phyloP scores from a whole-genome alignment of 2,329 filamentous ascomycete species.

The Monosporascus cannonballus region DNA sequence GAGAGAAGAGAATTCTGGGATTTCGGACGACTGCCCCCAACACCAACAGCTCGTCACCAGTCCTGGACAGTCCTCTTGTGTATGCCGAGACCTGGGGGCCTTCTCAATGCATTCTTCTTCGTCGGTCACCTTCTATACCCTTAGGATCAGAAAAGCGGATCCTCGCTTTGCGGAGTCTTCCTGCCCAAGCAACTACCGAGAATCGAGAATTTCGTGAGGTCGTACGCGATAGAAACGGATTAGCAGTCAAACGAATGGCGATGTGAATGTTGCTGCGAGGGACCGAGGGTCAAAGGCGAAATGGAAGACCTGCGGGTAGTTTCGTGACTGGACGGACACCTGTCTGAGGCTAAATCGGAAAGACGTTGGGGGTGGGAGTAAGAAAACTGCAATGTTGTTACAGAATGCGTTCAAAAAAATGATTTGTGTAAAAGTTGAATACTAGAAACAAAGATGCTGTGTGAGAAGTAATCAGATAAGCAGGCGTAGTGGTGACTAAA shows the following conservation, averaged over 20 bases:
- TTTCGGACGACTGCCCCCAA: slow-evolving; percentile 15
- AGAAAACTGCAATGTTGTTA: too few species aligned
- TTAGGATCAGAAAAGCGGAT: not conserved
- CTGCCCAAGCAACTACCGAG: not conserved
- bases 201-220: not conserved
- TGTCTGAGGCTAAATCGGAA: too few species aligned
- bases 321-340: too few species aligned
- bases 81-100: not conserved
- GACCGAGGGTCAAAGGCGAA: too few species aligned
- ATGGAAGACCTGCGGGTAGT: too few species aligned
- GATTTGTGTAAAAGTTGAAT: too few species aligned
- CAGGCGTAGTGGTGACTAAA: too few species aligned
- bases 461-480: too few species aligned
- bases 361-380: too few species aligned
- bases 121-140: not conserved
- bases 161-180: not conserved
- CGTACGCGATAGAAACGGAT: not conserved
- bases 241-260: not conserved
- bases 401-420: too few species aligned
- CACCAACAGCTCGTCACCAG: not conserved
- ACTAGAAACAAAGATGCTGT: too few species aligned
- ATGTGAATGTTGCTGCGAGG: too few species aligned
- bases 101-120: not conserved
- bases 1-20: slow-evolving; percentile 19
- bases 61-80: not conserved